Evolutionary conservation across 2,329 filamentous ascomycete genomes (phyloP), one percentile per base, ranked within the genome.

Genomic region (Hypoxylon sp.): DNA sequence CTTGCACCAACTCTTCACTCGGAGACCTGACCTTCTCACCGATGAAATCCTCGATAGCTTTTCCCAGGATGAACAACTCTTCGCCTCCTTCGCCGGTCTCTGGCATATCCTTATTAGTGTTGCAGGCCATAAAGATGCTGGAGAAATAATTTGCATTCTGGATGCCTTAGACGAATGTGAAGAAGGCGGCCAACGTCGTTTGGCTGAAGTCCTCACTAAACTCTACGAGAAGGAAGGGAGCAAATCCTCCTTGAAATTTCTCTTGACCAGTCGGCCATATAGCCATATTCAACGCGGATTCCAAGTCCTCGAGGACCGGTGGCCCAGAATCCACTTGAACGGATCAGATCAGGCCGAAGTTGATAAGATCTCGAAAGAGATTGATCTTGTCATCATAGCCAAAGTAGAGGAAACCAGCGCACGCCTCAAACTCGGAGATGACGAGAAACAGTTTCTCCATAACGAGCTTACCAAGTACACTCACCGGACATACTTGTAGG

Each of bases 121-220:
- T 3, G 57, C 72, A 12, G 39, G 34, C 3, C 32, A 74, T n/a
- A 14, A 37, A 29, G 30, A 9, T 41, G 53, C 39, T 19, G 39
- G 53, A 30, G 60, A 52, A 29, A 78, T 34, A 67, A 79, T 9
- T 55, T 81, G 77, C 57, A 58, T 82, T 27, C 46, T 82, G 1
- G 81, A 83, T 70, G 80, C 79, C 2, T 58, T 82, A 2, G 80
- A 82, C 51, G 80, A 82, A 67, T 82, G 81, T 58, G 50, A 72
- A 16, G 74, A 71, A 19, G 53, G 67, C 8, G 27, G 39, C 6
- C 52, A 43, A 25, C 14, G 19, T 23, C 34, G 16, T 5, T 58
- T 81, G 6, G 62, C 68, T 1, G 8, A 72, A 2, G 70, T 66
- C 2, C 39, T 81, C 9, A 53, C 58, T 3, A 52, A 70, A 5